Evolutionary conservation across 768 basidiomycete genomes (phyloP), one percentile per base, ranked within the genome.

Genomic region (Clitopilus passeckerianus): DNA sequence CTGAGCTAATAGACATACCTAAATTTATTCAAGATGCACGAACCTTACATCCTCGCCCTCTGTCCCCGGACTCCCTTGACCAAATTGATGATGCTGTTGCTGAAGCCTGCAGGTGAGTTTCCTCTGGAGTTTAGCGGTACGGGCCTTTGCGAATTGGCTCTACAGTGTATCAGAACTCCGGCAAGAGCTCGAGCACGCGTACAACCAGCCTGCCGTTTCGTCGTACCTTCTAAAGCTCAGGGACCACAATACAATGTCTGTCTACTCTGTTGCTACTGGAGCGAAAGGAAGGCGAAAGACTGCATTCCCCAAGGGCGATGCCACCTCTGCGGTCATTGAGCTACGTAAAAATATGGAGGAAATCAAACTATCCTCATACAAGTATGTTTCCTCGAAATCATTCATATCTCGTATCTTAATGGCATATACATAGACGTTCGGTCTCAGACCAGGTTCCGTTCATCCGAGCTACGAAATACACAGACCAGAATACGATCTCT

Each of bases 401-500:
- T 20, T 18, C n/a, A 2, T 12, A 18, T 5, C 37, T 18, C 5
- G 37, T 9, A 5, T 18, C 37, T 41, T 9, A 18, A 14, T 18
- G n/a, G n/a, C n/a, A 9, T 9, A 41, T 41, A 18, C 10, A 50
- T 50, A 50, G 46, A 18, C 46, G 46, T 16, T 18, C 46, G 18
- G 5, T 18, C 20, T 50, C 46, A 3, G 46, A 50, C 58, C 75
- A 89, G 10, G 80, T 80, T 0, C 70, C 80, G 18, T 91, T 90
- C 66, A 80, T 87, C 67, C 80, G 89, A 30, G 73, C 84, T 2
- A 75, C 86, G 24, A 86, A 81, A 65, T 83, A 83, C 64, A 77
- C 87, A 0, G 90, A 92, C 66, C 78, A 82, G 55, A 92, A 91
- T 65, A 77, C 80, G 6, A 71, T 88, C 18, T 22, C 20, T 41